A percentile compares a stretch with the other conserved stretches of the same genome.
Evolutionary conservation across 2,329 filamentous ascomycete genomes (phyloP).

Genomic region (Trichothecium sympodiale): DNA sequence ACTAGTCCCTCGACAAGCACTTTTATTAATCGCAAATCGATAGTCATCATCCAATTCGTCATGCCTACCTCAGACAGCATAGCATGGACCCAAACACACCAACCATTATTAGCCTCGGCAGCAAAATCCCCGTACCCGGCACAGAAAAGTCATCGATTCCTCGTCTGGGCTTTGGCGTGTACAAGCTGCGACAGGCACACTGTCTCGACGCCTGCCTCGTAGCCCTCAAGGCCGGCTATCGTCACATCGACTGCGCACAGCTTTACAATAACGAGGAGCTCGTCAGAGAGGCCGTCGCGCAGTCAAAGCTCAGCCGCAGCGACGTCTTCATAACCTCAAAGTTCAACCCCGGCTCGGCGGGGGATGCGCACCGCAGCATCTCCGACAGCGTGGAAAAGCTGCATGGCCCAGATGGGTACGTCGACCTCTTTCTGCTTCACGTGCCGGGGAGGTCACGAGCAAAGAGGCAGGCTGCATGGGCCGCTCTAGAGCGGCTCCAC

Average conservation of each 20-base stretch:
- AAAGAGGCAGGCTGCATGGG: slow-evolving; percentile 51
- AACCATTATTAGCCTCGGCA: background rate
- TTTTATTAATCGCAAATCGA: no score
- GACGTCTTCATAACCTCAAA: slow-evolving; percentile 48
- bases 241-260: slow-evolving; percentile 41
- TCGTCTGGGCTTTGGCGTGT: slow-evolving; percentile 60
- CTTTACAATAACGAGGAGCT: slow-evolving; percentile 27
- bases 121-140: no score
- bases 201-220: slow-evolving; percentile 47
- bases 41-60: no score
- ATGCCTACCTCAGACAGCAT: no score
- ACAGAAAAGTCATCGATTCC: slow-evolving; percentile 33
- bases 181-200: slow-evolving; percentile 39
- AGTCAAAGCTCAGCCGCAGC: slow-evolving; percentile 30
- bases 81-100: background rate
- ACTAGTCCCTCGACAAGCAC: no score
- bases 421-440: slow-evolving; percentile 64
- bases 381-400: slow-evolving; percentile 52
- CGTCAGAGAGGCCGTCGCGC: slow-evolving; percentile 35
- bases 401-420: slow-evolving; percentile 45
- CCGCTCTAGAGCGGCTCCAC: slow-evolving; percentile 50
- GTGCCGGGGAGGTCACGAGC: slow-evolving; percentile 44
- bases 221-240: slow-evolving; percentile 41
- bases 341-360: slow-evolving; percentile 19
- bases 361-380: background rate